phyloP scores from a whole-genome alignment of 2,329 filamentous ascomycete species.

The Penicillium sclerotigenum region DNA sequence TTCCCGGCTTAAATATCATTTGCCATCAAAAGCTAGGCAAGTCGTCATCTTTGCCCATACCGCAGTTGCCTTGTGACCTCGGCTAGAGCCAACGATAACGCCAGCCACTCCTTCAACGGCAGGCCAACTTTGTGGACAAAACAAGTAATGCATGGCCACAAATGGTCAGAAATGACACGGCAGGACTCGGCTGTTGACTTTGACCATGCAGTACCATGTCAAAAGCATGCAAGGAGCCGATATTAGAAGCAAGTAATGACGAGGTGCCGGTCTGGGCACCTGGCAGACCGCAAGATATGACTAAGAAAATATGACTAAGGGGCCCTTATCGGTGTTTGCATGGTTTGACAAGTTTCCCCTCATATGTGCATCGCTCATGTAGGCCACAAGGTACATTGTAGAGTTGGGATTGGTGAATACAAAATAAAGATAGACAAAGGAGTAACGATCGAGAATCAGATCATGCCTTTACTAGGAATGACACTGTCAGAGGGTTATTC shows the following conservation, averaged over 20 bases:
- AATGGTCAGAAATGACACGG: neutral
- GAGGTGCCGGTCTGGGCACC: neutral
- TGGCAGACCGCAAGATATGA: neutral
- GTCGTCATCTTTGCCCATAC: constrained; percentile 3
- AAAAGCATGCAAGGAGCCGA: neutral
- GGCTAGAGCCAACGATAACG: constrained; percentile 1
- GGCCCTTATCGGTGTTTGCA: constrained; percentile 7
- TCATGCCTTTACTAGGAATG: neutral
- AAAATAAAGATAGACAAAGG: neutral
- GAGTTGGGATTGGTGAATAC: constrained; percentile 3
- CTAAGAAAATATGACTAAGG: constrained; percentile 4
- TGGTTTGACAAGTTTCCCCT: constrained; percentile 5
- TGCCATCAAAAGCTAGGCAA: neutral
- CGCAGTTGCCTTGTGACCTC: constrained; percentile 1
- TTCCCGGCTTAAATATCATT: neutral
- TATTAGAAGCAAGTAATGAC: neutral
- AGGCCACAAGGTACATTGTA: constrained; percentile 8
- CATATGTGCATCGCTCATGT: neutral
- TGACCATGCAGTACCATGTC: neutral
- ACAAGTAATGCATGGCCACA: neutral
- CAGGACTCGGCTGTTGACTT: neutral
- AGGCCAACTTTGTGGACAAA: constrained; percentile 1
- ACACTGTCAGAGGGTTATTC: constrained; percentile 3
- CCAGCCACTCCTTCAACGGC: neutral
- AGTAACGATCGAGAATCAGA: neutral